Conservation (phyloP, 2,329 filamentous ascomycete genomes). For the Neofusicoccum umdonicola region DNA sequence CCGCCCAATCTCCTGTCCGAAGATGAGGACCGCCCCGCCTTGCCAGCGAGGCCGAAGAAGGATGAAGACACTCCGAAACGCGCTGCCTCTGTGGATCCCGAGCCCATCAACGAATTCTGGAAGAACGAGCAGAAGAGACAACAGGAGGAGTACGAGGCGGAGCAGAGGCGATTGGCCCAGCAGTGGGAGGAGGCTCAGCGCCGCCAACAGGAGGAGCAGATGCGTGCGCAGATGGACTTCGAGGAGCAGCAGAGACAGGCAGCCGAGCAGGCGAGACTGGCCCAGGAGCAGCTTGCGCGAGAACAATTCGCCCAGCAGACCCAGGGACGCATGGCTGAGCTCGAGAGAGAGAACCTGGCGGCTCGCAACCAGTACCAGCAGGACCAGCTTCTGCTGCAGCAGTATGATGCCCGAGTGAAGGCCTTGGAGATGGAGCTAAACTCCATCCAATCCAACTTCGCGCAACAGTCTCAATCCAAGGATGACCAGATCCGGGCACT, state of each 20-base stretch:
- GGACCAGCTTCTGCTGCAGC: slow-evolving; percentile 95
- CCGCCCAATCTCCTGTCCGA: slow-evolving; percentile 85
- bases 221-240: slow-evolving; percentile 90
- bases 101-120: slow-evolving; percentile 98
- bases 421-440: slow-evolving; percentile 82
- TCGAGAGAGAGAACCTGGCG: slow-evolving; percentile 92
- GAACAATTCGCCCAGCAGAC: slow-evolving; percentile 94
- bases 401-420: slow-evolving; percentile 92
- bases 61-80: slow-evolving; percentile 65
- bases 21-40: slow-evolving; percentile 71
- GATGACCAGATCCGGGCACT: slow-evolving; percentile 91
- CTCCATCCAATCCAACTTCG: slow-evolving; percentile 78
- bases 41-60: slow-evolving; percentile 71
- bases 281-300: slow-evolving; percentile 83
- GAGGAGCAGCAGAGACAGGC: slow-evolving; percentile 89
- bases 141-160: slow-evolving; percentile 91
- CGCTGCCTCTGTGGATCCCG: slow-evolving; percentile 67
- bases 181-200: slow-evolving; percentile 79
- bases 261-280: slow-evolving; percentile 83
- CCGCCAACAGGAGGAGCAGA: slow-evolving; percentile 76
- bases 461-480: slow-evolving; percentile 81
- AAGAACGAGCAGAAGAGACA: slow-evolving; percentile 87
- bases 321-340: slow-evolving; percentile 89
- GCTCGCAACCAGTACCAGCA: slow-evolving; percentile 92
- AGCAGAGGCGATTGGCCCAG: slow-evolving; percentile 83